Conservation (phyloP, 176 grass and related monocot species). For the Pontederia crassipes region DNA sequence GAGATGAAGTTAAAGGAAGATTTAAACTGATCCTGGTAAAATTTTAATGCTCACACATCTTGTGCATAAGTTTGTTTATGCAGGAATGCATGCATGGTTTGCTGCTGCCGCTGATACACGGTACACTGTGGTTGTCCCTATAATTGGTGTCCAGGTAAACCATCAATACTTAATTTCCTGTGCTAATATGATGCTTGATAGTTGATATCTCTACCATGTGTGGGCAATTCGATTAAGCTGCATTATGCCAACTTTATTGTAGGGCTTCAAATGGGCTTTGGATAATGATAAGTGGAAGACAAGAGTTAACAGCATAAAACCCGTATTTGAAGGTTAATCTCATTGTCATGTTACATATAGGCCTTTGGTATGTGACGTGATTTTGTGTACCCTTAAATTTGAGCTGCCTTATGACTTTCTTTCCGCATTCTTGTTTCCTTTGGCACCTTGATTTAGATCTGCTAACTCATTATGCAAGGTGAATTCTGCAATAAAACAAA, state of each 20-base stretch:
- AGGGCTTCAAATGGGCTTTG: conserved; percentile 89
- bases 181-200: background rate
- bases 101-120: conserved; percentile 56
- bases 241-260: conserved; percentile 6
- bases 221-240: conserved; percentile 1
- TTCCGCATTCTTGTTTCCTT: no score
- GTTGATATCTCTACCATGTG: background rate
- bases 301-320: conserved; percentile 69
- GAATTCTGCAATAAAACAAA: no score
- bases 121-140: conserved; percentile 67
- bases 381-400: background rate
- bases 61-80: conserved; percentile 19
- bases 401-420: background rate
- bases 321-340: conserved; percentile 77
- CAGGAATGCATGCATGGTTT: conserved; percentile 98
- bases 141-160: conserved; percentile 83
- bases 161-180: background rate
- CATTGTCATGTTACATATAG: no score
- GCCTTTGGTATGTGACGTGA: conserved; percentile 1
- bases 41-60: conserved; percentile 11
- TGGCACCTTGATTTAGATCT: no score
- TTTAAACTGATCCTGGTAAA: no score
- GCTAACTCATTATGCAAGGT: no score
- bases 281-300: conserved; percentile 78
- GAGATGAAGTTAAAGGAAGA: no score